Percentiles rank a stretch among this genome's conserved stretches.
phyloP scores from a whole-genome alignment of 805 yeast species.

The Candida piceae region DNA sequence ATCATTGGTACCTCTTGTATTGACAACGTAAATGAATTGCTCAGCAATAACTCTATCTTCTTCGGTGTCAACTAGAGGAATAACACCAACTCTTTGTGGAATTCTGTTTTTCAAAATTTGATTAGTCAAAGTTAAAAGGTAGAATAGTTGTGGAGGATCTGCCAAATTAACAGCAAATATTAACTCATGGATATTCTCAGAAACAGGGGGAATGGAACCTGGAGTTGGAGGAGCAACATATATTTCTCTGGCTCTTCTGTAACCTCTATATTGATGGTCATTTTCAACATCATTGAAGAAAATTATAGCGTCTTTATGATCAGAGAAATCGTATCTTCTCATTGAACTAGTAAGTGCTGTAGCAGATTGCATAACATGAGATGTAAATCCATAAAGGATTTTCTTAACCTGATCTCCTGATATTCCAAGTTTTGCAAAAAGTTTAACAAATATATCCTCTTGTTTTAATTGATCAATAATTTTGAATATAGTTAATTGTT shows the following conservation, averaged over 20 bases:
- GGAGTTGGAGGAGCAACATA: slow-evolving; percentile 41
- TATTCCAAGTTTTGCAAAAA: slow-evolving; percentile 30
- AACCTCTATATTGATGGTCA: slow-evolving; percentile 49
- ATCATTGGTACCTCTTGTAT: slow-evolving; percentile 15
- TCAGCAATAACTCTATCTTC: slow-evolving; percentile 21
- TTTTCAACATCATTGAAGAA: slow-evolving; percentile 74
- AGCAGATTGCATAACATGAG: slow-evolving; percentile 6
- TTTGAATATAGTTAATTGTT: slow-evolving; percentile 39
- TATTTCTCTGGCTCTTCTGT: slow-evolving; percentile 38
- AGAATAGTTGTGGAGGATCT: slow-evolving; percentile 44
- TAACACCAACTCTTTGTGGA: slow-evolving; percentile 77
- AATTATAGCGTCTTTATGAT: slow-evolving; percentile 37
- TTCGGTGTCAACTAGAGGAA: slow-evolving; percentile 48
- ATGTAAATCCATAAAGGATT: slow-evolving; percentile 37
- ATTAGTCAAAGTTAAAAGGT: slow-evolving; percentile 44
- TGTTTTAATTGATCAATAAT: slow-evolving; percentile 35
- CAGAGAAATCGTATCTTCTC: slow-evolving; percentile 22
- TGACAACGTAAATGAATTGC: slow-evolving; percentile 20
- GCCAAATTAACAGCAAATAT: slow-evolving; percentile 65
- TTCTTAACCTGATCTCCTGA: slow-evolving; percentile 30
- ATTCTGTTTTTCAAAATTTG: slow-evolving; percentile 50
- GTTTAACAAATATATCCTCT: slow-evolving; percentile 25
- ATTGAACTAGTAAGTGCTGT: slow-evolving; percentile 7
- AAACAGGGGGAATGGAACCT: slow-evolving; percentile 64
- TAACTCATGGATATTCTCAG: slow-evolving; percentile 70